Evolutionary conservation across 768 basidiomycete species (phyloP).

Genomic region (Calocybe gangraenosa): DNA sequence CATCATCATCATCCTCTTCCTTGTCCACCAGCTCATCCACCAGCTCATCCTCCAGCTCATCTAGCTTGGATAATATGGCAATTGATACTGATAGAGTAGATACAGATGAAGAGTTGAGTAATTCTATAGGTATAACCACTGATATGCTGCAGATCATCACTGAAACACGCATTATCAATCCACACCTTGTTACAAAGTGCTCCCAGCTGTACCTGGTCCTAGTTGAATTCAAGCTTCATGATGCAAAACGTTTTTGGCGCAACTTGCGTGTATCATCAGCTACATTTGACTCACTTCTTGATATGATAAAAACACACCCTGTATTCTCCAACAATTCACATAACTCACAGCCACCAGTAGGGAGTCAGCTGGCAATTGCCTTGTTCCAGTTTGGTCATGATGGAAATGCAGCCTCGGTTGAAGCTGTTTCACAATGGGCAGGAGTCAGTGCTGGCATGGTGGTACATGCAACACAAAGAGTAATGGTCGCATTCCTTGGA

Average conservation of each 20-base stretch:
- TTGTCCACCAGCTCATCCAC: not conserved
- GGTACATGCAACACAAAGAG: constrained; percentile 10
- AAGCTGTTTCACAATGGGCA: constrained; percentile 20
- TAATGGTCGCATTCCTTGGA: not conserved
- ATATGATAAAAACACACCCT: not conserved
- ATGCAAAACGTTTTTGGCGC: not conserved
- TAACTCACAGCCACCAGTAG: constrained; percentile 12
- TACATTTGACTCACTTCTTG: too few species aligned
- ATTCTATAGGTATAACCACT: too few species aligned
- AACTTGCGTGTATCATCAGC: not conserved
- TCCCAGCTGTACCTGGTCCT: not conserved
- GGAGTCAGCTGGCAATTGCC: constrained; percentile 14
- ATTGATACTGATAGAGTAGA: too few species aligned
- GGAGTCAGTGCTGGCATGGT: constrained; percentile 14
- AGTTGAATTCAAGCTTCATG: not conserved
- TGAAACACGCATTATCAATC: not conserved
- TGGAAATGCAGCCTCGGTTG: constrained; percentile 17
- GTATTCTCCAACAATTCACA: constrained; percentile 18
- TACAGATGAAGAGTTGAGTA: too few species aligned
- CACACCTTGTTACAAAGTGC: not conserved
- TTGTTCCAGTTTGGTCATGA: constrained; percentile 15
- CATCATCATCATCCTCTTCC: not conserved
- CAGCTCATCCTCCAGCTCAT: too few species aligned
- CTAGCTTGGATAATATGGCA: too few species aligned
- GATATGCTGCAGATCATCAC: too few species aligned